Evolutionary conservation across 352 stramenopile species (phyloP), one percentile per base, ranked within the genome.

Genomic region (Peronospora belbahrii): DNA sequence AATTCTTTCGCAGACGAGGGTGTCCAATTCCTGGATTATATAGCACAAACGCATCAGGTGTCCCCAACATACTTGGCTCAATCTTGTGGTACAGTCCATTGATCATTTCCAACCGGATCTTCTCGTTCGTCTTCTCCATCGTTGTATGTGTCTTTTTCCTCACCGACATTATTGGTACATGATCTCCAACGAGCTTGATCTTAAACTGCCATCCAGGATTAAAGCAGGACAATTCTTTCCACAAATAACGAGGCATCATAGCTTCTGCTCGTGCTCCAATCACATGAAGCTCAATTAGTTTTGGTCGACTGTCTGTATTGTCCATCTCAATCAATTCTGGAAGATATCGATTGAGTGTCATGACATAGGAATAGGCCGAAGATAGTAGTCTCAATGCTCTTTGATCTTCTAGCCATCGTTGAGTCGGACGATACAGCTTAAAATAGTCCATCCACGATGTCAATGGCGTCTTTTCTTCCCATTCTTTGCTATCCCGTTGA

Each of bases 21-120:
- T 89, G 78, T 4, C 74, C 78, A 9, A 89, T 51, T 9, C 78
- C 78, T 7, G 74, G 74, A 28, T 89, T 89, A 56, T 83, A 89
- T 13, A 89, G 51, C 54, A 80, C 74, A 30, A 83, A 83, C 0
- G 70, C 73, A 22, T 86, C 57, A 3, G 74, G 68, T 0, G 35
- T 53, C 15, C 24, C 50, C 11, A 65, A 23, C 3, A 53, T 53
- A 0, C 48, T 40, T 14, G 59, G 13, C 9, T 68, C 41, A 6
- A 65, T 38, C 7, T 74, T 45, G 47, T 86, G 74, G 41, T 86
- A 86, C 10, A 85, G 38, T 17, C 70, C 73, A 13, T 64, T 57
- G 31, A 73, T 67, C 32, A 63, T 52, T 15, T 83, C 51, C 27
- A 86, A 17, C 11, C 62, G 41, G 17, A 86, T 32, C 22, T 37